These are phyloP conservation scores for Cocos nucifera DNA, from an alignment of 176 grass and related monocot genomes.

Conservation along the genomic window DNA sequence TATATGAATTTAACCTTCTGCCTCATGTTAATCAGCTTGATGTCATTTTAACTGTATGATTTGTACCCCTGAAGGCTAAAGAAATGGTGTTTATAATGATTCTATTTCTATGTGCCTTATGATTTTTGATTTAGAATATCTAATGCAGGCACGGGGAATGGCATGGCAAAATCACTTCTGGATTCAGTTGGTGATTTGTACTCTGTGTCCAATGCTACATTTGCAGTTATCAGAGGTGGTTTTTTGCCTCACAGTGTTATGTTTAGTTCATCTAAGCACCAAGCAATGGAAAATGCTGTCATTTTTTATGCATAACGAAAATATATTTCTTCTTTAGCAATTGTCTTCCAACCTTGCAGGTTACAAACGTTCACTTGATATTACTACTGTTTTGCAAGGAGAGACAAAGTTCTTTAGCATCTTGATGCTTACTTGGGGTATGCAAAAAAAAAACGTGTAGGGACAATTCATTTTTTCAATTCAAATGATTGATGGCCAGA, in stretches of 20 bases:
- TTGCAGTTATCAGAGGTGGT: constrained; percentile 74
- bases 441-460: constrained; percentile 1
- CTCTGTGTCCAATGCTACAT: constrained; percentile 69
- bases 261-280: neutral
- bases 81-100: no score
- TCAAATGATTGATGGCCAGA: neutral
- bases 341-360: constrained; percentile 27
- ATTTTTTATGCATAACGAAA: no score
- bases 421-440: constrained; percentile 98
- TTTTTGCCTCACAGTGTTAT: constrained; percentile 11
- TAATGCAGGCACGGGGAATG: constrained; percentile 80
- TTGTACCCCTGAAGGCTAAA: no score
- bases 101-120: no score
- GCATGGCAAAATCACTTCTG: constrained; percentile 82
- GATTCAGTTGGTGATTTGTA: constrained; percentile 54
- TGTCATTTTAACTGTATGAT: no score
- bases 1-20: no score
- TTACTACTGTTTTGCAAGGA: constrained; percentile 70
- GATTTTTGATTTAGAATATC: constrained; percentile 21
- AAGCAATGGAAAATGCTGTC: no score
- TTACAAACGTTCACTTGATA: constrained; percentile 74
- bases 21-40: no score
- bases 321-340: no score
- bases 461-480: neutral
- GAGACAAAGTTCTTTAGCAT: constrained; percentile 87